Conservation (phyloP, 1,139 yeast species). For the Taiozyma sp. region DNA sequence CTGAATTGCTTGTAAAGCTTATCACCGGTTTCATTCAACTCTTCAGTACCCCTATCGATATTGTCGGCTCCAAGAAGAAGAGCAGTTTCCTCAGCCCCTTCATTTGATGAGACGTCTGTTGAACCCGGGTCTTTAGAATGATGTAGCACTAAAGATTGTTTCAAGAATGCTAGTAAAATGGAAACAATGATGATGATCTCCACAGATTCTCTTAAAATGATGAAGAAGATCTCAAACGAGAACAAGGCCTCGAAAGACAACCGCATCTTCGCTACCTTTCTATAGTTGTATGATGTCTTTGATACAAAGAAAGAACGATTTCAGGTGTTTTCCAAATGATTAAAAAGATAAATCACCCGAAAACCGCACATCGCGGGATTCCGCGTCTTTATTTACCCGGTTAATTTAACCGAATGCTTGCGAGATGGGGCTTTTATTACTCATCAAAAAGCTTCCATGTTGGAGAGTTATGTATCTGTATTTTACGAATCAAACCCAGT, state of each 20-base stretch:
- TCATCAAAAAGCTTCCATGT: too few species aligned
- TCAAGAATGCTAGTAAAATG: constrained; percentile 81
- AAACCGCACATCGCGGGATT: background rate
- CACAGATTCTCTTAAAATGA: constrained; percentile 82
- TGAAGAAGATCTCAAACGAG: constrained; percentile 58
- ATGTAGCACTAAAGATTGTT: constrained; percentile 44
- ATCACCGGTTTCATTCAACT: constrained; percentile 34
- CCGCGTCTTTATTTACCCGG: background rate
- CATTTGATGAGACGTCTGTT: background rate
- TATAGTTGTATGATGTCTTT: background rate
- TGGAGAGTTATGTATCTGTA: too few species aligned
- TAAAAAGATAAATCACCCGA: background rate
- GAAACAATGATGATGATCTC: constrained; percentile 91
- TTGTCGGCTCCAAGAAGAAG: constrained; percentile 1
- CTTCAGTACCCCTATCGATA: constrained; percentile 7
- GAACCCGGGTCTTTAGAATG: constrained; percentile 17
- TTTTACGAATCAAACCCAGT: background rate
- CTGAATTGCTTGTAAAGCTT: constrained; percentile 53
- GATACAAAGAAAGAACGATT: background rate
- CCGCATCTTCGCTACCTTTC: background rate
- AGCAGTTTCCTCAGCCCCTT: constrained; percentile 5
- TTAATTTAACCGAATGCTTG: background rate
- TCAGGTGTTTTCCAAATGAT: background rate
- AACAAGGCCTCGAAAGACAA: constrained; percentile 27
- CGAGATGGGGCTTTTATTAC: background rate